Base-by-base conservation (phyloP, 306 rosid genomes). In the Delonix regia region DNA sequence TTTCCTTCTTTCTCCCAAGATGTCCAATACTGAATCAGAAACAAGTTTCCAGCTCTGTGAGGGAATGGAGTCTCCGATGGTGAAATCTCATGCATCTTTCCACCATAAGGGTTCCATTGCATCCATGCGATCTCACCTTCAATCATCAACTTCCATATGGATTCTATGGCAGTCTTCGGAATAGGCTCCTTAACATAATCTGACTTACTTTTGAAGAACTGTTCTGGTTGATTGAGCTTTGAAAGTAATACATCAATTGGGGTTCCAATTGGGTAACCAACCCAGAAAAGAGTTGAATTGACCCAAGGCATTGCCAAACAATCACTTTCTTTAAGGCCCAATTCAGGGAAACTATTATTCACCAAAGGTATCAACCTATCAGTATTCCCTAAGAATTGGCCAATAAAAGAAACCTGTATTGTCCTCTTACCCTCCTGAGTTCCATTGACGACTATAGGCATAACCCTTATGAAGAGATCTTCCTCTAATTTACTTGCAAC, bases 241-340 rank as follows among this genome's bases (percentile, higher is more conserved):
- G 7, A 13, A 2, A 79, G 1, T 52, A 85, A 36, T 9, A 38
- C 21, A 13, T 75, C 71, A 15, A 51, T 13, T 2, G 84, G 77
- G 4, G 86, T 75, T 0, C 74, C 86, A 12, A 0, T 67, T 49
- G 86, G 80, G 0, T 0, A 12, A 14, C 0, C 0, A 0, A 0
- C 0, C 84, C 77, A 85, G 2, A 16, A 82, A 7, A 79, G 74
- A 41, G 86, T 84, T 1, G 83, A 30, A 27, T 86, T 86, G 0
- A 88, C 45, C 92, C 89, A 90, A 14, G 81, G 86, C 84, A 82
- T 79, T 70, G 77, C 81, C 0, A 0, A 13, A n/a, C 85, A 88
- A 18, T 87, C 85, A 38, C 75, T 78, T 55, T 44, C 7, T 24
- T 68, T 55, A 65, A 91, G 59, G 28, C 87, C 89, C 27, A 89